Conservation (phyloP, 306 rosid genomes). For the Leucaena leucocephala region DNA sequence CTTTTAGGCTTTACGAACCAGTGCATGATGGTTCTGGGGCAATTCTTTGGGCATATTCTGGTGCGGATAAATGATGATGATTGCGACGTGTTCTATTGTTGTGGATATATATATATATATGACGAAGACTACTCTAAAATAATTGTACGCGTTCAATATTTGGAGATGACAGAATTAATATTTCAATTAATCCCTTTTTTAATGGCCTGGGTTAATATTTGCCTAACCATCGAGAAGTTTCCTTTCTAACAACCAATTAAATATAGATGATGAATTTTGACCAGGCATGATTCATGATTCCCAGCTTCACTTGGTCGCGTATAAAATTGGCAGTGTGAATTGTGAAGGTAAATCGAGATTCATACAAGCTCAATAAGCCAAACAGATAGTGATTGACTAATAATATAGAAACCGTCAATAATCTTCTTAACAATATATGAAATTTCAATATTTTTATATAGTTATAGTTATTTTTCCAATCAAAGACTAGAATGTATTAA, state of each 20-base stretch:
- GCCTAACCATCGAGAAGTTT: background rate
- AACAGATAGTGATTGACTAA: no score
- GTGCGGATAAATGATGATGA: no score
- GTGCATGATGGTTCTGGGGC: background rate
- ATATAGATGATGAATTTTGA: no score
- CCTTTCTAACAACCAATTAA: no score
- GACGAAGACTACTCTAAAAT: background rate
- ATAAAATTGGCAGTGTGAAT: background rate
- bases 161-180: background rate
- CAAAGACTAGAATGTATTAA: no score
- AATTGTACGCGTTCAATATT: background rate
- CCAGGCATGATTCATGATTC: background rate
- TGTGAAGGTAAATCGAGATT: background rate
- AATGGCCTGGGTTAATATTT: no score
- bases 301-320: background rate
- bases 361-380: background rate
- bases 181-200: no score
- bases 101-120: background rate
- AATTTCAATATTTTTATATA: no score
- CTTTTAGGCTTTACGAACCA: no score
- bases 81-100: background rate
- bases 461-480: no score
- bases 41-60: background rate
- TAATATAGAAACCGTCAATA: background rate
- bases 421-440: conserved; percentile 40